Evolutionary conservation across 805 yeast species (phyloP).

Genomic region (Candida takata): DNA sequence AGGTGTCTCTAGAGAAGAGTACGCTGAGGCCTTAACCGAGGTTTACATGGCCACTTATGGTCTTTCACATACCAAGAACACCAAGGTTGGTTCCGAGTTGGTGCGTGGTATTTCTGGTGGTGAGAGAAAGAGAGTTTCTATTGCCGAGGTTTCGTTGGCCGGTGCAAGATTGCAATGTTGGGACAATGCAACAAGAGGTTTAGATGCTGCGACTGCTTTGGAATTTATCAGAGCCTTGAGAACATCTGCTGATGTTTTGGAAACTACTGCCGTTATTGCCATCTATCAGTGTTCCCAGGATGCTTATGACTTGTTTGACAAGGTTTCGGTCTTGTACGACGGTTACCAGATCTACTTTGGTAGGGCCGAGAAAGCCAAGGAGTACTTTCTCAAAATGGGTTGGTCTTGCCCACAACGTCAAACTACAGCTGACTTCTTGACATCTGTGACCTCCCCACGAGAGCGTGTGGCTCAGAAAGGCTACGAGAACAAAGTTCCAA

Average conservation of each 20-base stretch:
- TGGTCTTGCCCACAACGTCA: constrained; percentile 49
- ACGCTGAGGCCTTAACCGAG: constrained; percentile 41
- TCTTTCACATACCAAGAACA: constrained; percentile 47
- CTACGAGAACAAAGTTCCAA: constrained; percentile 42
- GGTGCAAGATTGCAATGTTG: constrained; percentile 46
- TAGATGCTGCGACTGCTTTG: constrained; percentile 58
- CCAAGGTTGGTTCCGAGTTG: constrained; percentile 60
- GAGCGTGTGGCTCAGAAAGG: constrained; percentile 41
- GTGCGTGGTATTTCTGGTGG: constrained; percentile 73
- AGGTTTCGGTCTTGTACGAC: constrained; percentile 45
- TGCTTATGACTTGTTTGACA: constrained; percentile 48
- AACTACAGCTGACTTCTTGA: constrained; percentile 53
- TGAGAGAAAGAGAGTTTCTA: constrained; percentile 67
- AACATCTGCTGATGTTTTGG: constrained; percentile 40
- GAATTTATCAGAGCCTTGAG: constrained; percentile 49
- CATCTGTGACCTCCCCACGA: constrained; percentile 46
- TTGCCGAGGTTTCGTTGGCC: constrained; percentile 50
- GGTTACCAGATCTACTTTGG: constrained; percentile 54
- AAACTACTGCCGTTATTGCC: constrained; percentile 51
- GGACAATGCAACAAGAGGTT: constrained; percentile 60
- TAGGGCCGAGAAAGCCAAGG: constrained; percentile 36
- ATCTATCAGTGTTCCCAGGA: constrained; percentile 52
- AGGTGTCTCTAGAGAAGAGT: constrained; percentile 43
- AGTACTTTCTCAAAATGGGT: constrained; percentile 47
- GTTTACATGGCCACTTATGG: constrained; percentile 51